Percentiles rank a stretch among this genome's conserved stretches.
Conservation (phyloP, 2,329 filamentous ascomycete genomes). For the Epicoccum sorghinum region DNA sequence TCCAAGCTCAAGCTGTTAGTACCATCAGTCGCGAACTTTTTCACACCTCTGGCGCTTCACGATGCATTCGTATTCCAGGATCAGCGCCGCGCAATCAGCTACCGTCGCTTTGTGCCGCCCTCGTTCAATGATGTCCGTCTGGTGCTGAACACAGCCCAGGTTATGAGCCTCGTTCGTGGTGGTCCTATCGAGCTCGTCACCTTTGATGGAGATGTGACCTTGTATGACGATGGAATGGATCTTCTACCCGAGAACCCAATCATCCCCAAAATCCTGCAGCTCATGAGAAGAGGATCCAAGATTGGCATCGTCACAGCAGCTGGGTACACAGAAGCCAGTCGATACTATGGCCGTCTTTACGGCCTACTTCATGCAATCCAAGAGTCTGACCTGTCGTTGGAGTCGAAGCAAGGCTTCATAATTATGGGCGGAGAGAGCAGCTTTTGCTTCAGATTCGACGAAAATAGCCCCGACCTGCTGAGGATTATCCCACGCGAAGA, state of each 20-base stretch:
- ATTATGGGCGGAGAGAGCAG: slow-evolving; percentile 97
- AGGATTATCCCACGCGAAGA: slow-evolving; percentile 66
- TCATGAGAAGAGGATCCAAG: slow-evolving; percentile 78
- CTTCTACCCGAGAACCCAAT: slow-evolving; percentile 78
- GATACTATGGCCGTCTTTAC: slow-evolving; percentile 85
- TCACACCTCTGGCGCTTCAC: slow-evolving; percentile 84
- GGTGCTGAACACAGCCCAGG: slow-evolving; percentile 91
- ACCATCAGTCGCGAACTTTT: slow-evolving; percentile 90
- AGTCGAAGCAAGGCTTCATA: slow-evolving; percentile 78
- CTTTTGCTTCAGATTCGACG: slow-evolving; percentile 85
- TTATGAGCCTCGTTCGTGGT: slow-evolving; percentile 82
- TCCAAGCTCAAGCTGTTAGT: slow-evolving; percentile 94
- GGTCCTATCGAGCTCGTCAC: slow-evolving; percentile 83
- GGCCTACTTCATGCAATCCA: slow-evolving; percentile 83
- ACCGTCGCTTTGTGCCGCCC: slow-evolving; percentile 88
- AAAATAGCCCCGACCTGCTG: slow-evolving; percentile 69
- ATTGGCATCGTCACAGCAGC: slow-evolving; percentile 97
- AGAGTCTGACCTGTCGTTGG: slow-evolving; percentile 65
- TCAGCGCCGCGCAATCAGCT: slow-evolving; percentile 81
- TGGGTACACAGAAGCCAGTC: slow-evolving; percentile 85
- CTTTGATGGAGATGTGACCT: slow-evolving; percentile 96
- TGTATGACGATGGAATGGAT: slow-evolving; percentile 83
- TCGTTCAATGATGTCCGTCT: slow-evolving; percentile 97
- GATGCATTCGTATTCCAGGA: slow-evolving; percentile 94
- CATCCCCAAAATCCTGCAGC: slow-evolving; percentile 69